Base-by-base conservation (phyloP, 306 rosid genomes). In the Acacia crassicarpa region DNA sequence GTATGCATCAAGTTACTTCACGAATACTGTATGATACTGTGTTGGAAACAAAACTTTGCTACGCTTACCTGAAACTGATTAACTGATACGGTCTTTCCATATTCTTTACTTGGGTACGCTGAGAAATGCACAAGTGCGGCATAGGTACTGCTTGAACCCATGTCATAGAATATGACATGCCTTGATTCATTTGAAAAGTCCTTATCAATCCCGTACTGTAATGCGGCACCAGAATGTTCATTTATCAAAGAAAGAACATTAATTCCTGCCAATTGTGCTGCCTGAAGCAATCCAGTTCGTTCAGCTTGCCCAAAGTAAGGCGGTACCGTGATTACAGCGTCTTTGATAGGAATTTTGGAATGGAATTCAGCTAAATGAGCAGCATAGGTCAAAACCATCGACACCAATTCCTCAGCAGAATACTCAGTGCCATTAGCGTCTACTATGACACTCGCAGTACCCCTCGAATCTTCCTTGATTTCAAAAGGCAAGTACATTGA, bases 131-230 rank as follows among this genome's bases (percentile, higher is more conserved):
- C 98, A 25, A 95, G 93, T 4, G 97, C 94, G 3, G 98, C 98
- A 62, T 95, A 91, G 69, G 97, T 91, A 82, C 97, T 93, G 89
- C 92, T 90, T 9, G 99, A 85, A 59, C 99, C 99, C 99, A 93
- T 95, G 83, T 95, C 99, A 20, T 95, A 95, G 87, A 95, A 92
- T 51, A 95, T 85, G 32, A 95, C 97, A 85, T 93, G 93, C 81
- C 94, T 89, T 0, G 99, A 86, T 76, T 76, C 97, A 56, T 95
- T 95, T 0, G 97, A 87, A 79, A 95, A 95, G 84, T 95, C 94
- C 88, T 95, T 95, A 80, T 93, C 99, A 32, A 95, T 95, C 58
- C 99, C 99, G 80, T 95, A 95, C 85, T 95, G 99, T 83, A 95
- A 82, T 23, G 99, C 99, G 1, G 99, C 99, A 20, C 99, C 99